phyloP scores from a whole-genome alignment of 202 grass and related monocot species.

The Alloteropsis angusta region DNA sequence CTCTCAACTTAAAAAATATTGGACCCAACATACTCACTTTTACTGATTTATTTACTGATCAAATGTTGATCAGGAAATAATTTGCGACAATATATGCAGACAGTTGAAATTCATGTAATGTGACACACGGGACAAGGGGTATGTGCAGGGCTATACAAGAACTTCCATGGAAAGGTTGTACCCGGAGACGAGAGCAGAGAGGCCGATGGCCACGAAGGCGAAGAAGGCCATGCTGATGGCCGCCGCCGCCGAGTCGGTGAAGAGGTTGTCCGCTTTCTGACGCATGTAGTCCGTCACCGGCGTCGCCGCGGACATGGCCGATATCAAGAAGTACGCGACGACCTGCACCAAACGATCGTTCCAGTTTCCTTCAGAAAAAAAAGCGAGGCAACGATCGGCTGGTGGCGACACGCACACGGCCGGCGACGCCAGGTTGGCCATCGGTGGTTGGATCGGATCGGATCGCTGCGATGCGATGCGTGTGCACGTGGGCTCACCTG shows the following conservation, averaged over 20 bases:
- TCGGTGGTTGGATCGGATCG: constrained; percentile 15
- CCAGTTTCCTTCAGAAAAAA: not conserved
- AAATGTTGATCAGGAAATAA: not conserved
- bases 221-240: constrained; percentile 69
- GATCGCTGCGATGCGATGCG: not conserved
- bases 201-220: constrained; percentile 41
- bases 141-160: constrained; percentile 26
- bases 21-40: not conserved
- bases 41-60: not conserved
- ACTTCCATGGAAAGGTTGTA: constrained; percentile 53
- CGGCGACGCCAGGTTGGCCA: not conserved
- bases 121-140: not conserved
- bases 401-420: constrained; percentile 1
- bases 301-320: constrained; percentile 46
- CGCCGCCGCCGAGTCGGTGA: constrained; percentile 46
- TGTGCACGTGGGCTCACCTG: constrained; percentile 26
- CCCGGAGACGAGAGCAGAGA: constrained; percentile 59
- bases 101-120: not conserved
- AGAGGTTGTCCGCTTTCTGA: constrained; percentile 41
- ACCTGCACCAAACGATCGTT: constrained; percentile 27
- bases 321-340: constrained; percentile 52
- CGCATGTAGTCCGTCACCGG: constrained; percentile 73
- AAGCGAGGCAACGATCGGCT: not conserved
- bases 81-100: not conserved
- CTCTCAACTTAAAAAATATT: not conserved